Evolutionary conservation across 139 green algal genomes (phyloP), one percentile per base, ranked within the genome.

Genomic region (Chara braunii): DNA sequence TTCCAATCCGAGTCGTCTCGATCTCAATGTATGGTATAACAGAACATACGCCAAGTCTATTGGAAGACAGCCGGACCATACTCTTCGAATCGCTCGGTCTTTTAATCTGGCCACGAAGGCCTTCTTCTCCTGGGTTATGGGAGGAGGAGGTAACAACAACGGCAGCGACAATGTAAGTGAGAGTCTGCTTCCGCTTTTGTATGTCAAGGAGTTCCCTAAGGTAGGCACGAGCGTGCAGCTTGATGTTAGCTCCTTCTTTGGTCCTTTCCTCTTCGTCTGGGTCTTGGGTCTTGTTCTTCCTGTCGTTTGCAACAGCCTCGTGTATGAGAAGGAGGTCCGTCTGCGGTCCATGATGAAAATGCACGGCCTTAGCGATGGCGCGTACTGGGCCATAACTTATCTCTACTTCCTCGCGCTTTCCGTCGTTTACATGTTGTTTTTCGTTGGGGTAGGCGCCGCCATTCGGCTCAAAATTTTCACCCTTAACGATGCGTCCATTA

Each of bases 321-420:
- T 82, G 50, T 78, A 82, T 23, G 86, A 94, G 72, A 86, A 92
- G 80, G 79, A 89, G 77, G 81, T 85, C 58, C 60, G 79, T 33
- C 72, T 96, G 68, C 79, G 89, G 48, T 92, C 85, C 51, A 96
- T 95, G 84, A 96, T 96, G 90, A 90, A 90, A 72, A 95, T 96
- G 89, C 90, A 97, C 24, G 75, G 75, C 8, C 54, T 82, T 3
- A 40, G 51, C 9, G 72, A 77, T 12, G 12, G 37, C 22, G 24
- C 75, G 5, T 81, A 82, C 40, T 83, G 51, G 60, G 14, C 56
- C 23, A 52, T 81, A 35, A 73, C 34, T 0, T 82, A 82, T 48
- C 8, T 66, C 0, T 92, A 72, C 40, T 72, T 70, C 63, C 60
- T 71, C 12, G 24, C 54, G 53, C 24, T 72, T 2, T 96, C 91